A percentile compares a stretch with the other conserved stretches of the same genome.
Evolutionary conservation across 1,139 yeast species (phyloP).

Genomic region (Debaryomyces singareniensis): DNA sequence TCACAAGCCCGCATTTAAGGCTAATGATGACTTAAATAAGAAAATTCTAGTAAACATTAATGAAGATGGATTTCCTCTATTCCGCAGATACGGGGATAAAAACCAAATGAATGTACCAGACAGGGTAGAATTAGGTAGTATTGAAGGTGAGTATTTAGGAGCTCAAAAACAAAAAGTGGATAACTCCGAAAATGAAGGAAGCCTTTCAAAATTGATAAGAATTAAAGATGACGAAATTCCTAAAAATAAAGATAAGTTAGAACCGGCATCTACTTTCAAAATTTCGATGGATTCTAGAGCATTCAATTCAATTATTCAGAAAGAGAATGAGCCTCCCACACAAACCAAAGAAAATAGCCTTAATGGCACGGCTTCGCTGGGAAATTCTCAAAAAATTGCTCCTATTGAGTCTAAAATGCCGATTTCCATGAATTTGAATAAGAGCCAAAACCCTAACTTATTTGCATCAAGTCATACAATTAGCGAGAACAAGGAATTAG

Average conservation of each 20-base stretch:
- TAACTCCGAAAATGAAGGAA: neutral
- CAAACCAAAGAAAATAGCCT: no score
- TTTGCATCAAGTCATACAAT: no score
- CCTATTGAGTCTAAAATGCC: no score
- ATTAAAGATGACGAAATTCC: slow-evolving; percentile 4
- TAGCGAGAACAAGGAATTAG: no score
- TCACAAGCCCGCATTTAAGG: slow-evolving; percentile 21
- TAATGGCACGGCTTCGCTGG: no score
- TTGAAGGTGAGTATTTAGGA: no score
- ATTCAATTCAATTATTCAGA: slow-evolving; percentile 17
- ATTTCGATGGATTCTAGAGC: slow-evolving; percentile 25
- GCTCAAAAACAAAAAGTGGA: slow-evolving; percentile 19
- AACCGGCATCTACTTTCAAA: slow-evolving; percentile 35
- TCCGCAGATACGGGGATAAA: slow-evolving; percentile 9
- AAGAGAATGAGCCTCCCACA: slow-evolving; percentile 3
- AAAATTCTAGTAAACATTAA: neutral
- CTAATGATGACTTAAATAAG: neutral
- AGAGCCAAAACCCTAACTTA: no score
- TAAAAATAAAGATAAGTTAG: slow-evolving; percentile 1
- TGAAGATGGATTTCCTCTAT: slow-evolving; percentile 12
- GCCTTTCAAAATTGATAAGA: slow-evolving; percentile 1
- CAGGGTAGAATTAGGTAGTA: slow-evolving; percentile 13
- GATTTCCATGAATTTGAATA: no score
- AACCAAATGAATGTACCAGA: slow-evolving; percentile 10
- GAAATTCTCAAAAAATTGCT: no score